Conservation (phyloP, 441 rosid species). For the Hypseocharis bilobata region DNA sequence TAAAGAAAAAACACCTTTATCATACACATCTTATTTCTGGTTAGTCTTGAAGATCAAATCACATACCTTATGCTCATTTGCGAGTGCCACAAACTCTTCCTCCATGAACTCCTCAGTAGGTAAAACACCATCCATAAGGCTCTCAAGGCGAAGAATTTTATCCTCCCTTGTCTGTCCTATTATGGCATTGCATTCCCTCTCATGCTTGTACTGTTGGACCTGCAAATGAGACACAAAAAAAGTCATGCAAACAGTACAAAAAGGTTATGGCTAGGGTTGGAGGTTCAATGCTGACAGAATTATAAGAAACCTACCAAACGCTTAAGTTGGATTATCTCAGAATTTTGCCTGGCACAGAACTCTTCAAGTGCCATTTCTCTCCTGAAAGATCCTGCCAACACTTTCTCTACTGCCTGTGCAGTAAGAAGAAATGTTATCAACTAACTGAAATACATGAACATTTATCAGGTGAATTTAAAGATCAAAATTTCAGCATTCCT, state of each 20-base stretch:
- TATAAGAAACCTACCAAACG: constrained; percentile 61
- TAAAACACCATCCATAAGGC: constrained; percentile 93
- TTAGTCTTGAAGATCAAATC: constrained; percentile 13
- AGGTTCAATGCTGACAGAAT: constrained; percentile 7
- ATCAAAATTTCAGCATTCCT: neutral
- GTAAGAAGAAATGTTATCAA: constrained; percentile 10
- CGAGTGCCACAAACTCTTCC: constrained; percentile 67
- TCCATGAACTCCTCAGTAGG: constrained; percentile 78
- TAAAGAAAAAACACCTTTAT: neutral
- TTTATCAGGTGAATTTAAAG: neutral
- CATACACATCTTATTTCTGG: neutral
- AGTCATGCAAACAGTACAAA: constrained; percentile 15
- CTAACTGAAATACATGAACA: constrained; percentile 10
- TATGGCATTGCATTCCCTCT: constrained; percentile 88
- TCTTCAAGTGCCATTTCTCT: constrained; percentile 99
- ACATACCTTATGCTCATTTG: constrained; percentile 71
- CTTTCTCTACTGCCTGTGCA: constrained; percentile 86
- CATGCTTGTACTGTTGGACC: constrained; percentile 98
- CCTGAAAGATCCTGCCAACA: constrained; percentile 88
- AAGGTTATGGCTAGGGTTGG: constrained; percentile 1
- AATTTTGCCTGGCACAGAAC: constrained; percentile 74
- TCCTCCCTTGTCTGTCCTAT: constrained; percentile 88
- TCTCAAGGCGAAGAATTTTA: constrained; percentile 80
- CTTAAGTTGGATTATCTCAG: constrained; percentile 82
- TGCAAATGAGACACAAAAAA: constrained; percentile 28